Conservation (phyloP, 2,329 filamentous ascomycete species). For the Aspergillus fumigatus region DNA sequence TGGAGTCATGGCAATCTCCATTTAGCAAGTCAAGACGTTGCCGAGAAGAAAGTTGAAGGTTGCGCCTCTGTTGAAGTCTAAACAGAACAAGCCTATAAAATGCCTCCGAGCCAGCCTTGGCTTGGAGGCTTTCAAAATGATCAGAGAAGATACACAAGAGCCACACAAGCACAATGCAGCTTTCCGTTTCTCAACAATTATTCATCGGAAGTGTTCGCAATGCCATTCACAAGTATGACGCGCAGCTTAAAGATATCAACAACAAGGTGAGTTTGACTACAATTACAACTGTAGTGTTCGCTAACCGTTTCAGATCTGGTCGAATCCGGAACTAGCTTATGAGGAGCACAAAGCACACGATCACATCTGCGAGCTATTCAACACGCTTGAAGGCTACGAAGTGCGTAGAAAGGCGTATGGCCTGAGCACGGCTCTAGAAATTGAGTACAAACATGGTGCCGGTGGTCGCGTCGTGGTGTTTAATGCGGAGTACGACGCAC, state of each 20-base stretch:
- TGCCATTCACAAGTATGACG: constrained; percentile 19
- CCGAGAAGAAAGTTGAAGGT: not conserved
- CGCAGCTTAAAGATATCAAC: constrained; percentile 19
- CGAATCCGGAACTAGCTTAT: constrained; percentile 48
- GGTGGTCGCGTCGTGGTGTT: constrained; percentile 26
- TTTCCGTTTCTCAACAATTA: constrained; percentile 18
- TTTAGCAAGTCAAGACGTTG: not conserved
- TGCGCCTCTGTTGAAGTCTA: not conserved
- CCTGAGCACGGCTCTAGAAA: constrained; percentile 47
- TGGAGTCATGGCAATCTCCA: not conserved
- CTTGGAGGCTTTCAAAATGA: too few species aligned
- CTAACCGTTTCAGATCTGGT: constrained; percentile 30
- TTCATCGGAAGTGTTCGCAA: constrained; percentile 21
- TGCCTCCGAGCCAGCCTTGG: too few species aligned
- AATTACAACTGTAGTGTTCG: not conserved
- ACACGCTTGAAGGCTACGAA: constrained; percentile 36
- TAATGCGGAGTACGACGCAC: constrained; percentile 38
- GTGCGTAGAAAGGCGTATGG: constrained; percentile 46
- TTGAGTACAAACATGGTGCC: constrained; percentile 28
- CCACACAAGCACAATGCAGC: constrained; percentile 15
- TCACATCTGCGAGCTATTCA: constrained; percentile 39
- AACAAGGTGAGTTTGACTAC: constrained; percentile 13
- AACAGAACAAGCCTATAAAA: too few species aligned
- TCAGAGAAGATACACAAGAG: too few species aligned
- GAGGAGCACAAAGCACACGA: constrained; percentile 50